Evolutionary conservation across 768 basidiomycete genomes (phyloP).

Genomic region (Suillus tomentosus): DNA sequence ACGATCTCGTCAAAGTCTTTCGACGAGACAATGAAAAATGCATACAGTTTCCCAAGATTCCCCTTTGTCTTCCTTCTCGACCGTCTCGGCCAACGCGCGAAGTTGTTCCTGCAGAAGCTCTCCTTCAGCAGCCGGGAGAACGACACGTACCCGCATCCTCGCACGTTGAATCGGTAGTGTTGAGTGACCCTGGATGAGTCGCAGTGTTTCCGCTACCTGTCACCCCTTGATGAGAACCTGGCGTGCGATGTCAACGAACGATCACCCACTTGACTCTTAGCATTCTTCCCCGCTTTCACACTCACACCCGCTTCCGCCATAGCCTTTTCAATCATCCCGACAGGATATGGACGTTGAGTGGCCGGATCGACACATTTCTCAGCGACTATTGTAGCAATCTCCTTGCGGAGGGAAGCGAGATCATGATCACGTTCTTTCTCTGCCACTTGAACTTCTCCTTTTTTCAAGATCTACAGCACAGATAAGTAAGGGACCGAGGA

Average conservation of each 20-base stretch:
- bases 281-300: constrained; percentile 83
- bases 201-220: constrained; percentile 91
- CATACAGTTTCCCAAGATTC: constrained; percentile 89
- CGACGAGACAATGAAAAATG: constrained; percentile 14
- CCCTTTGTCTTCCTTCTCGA: constrained; percentile 80
- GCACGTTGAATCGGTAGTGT: constrained; percentile 93
- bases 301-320: constrained; percentile 96
- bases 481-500: not conserved
- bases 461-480: constrained; percentile 77
- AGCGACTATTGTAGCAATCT: constrained; percentile 92
- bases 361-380: constrained; percentile 95
- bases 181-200: constrained; percentile 74
- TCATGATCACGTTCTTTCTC: constrained; percentile 97
- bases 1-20: constrained; percentile 2
- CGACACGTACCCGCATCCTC: constrained; percentile 87
- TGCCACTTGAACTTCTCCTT: constrained; percentile 95
- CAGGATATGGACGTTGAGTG: constrained; percentile 87
- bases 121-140: constrained; percentile 66
- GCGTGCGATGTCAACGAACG: not conserved
- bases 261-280: constrained; percentile 82
- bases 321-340: constrained; percentile 96
- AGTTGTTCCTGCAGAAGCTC: constrained; percentile 73
- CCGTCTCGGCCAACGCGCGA: constrained; percentile 70
- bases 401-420: constrained; percentile 74
- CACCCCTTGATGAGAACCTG: not conserved